Conservation (phyloP, 2,329 filamentous ascomycete genomes). For the Xylariaceae sp. region DNA sequence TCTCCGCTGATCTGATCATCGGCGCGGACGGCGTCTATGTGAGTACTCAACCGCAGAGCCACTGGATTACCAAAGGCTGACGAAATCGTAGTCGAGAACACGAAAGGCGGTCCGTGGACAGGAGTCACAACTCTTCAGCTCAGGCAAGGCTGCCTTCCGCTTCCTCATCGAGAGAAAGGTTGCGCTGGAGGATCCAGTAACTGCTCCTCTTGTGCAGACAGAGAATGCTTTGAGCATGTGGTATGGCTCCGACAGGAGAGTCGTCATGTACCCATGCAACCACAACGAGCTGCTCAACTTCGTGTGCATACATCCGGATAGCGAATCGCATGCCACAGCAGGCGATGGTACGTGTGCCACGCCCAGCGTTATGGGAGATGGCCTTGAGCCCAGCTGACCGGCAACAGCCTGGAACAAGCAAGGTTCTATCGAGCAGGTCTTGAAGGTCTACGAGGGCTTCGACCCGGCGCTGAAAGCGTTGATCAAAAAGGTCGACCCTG, state of each 20-base stretch:
- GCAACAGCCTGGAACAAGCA: constrained; percentile 31
- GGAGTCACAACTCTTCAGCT: constrained; percentile 29
- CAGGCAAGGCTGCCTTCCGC: constrained; percentile 50
- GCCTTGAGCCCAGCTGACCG: constrained; percentile 6
- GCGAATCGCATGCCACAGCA: constrained; percentile 26
- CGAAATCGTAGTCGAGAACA: constrained; percentile 13
- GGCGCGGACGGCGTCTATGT: constrained; percentile 18
- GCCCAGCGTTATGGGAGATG: neutral
- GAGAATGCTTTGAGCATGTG: constrained; percentile 29
- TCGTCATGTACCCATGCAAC: constrained; percentile 41
- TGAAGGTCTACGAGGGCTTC: constrained; percentile 35
- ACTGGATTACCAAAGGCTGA: neutral
- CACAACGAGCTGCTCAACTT: constrained; percentile 39
- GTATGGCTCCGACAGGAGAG: constrained; percentile 32
- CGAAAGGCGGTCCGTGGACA: constrained; percentile 35
- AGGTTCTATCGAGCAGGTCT: constrained; percentile 28
- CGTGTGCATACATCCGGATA: constrained; percentile 43
- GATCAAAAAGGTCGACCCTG: constrained; percentile 34
- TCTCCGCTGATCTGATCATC: constrained; percentile 12
- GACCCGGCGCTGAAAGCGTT: constrained; percentile 31
- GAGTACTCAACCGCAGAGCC: neutral
- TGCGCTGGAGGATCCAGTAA: constrained; percentile 26
- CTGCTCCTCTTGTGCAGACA: constrained; percentile 23
- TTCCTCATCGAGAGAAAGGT: constrained; percentile 40
- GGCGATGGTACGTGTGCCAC: constrained; percentile 21